A percentile compares a stretch with the other conserved stretches of the same genome.
Conservation (phyloP, 805 yeast species). For the Hanseniaspora hatyaiensis region DNA sequence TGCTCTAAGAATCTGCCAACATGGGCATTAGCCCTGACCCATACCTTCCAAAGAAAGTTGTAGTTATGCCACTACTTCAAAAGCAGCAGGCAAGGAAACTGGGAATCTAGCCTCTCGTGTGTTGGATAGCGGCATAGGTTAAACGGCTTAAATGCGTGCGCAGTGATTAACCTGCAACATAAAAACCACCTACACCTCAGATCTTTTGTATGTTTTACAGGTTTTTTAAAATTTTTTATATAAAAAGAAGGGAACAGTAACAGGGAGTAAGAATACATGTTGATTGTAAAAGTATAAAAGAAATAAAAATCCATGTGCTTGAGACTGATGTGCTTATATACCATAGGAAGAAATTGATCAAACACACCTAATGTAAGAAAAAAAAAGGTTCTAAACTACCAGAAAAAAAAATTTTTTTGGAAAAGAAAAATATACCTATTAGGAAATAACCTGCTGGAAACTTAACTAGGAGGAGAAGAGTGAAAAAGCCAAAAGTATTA, state of each 20-base stretch:
- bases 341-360: too few species aligned
- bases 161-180: constrained; percentile 16
- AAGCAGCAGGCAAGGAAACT: constrained; percentile 23
- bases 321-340: too few species aligned
- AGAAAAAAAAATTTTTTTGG: too few species aligned
- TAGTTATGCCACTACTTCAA: constrained; percentile 21
- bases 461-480: too few species aligned
- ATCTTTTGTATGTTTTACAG: constrained; percentile 16
- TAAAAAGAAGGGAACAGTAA: neutral
- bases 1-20: constrained; percentile 86
- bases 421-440: too few species aligned
- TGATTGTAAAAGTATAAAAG: too few species aligned
- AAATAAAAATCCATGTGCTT: too few species aligned
- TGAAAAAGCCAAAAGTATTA: too few species aligned
- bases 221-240: neutral
- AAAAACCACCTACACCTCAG: constrained; percentile 14
- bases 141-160: constrained; percentile 13
- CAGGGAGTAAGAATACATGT: neutral
- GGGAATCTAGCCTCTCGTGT: constrained; percentile 53
- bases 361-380: too few species aligned
- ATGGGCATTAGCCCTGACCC: constrained; percentile 76
- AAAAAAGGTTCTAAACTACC: too few species aligned
- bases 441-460: too few species aligned
- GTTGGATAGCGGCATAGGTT: constrained; percentile 46
- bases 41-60: constrained; percentile 29